Conservation (phyloP, 176 grass and related monocot genomes). For the Puccinellia tenuiflora region DNA sequence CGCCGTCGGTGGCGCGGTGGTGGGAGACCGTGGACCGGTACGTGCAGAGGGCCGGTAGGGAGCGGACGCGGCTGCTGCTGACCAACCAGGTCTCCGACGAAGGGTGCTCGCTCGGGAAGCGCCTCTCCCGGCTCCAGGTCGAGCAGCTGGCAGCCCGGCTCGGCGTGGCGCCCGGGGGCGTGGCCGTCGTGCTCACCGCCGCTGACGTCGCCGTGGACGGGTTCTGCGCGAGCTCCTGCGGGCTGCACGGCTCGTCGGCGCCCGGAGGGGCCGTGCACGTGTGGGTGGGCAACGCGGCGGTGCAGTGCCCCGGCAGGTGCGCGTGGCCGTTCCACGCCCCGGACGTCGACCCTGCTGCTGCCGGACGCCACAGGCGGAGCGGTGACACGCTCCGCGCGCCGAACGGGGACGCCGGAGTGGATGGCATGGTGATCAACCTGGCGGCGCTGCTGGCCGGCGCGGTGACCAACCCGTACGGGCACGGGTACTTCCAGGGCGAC, state of each 20-base stretch:
- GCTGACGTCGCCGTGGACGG: constrained; percentile 62
- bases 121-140: constrained; percentile 37
- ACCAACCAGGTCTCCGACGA: constrained; percentile 68
- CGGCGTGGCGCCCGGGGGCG: constrained; percentile 50
- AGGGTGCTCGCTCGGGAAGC: constrained; percentile 47
- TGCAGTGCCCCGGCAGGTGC: constrained; percentile 73
- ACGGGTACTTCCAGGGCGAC: constrained; percentile 69
- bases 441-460: constrained; percentile 65
- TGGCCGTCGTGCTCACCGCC: constrained; percentile 76
- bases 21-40: constrained; percentile 82
- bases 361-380: neutral
- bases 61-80: constrained; percentile 48
- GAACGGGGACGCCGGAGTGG: constrained; percentile 58
- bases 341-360: constrained; percentile 2
- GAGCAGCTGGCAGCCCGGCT: constrained; percentile 52
- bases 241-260: constrained; percentile 28
- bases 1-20: constrained; percentile 54
- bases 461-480: constrained; percentile 78
- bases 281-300: constrained; percentile 63
- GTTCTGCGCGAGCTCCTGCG: constrained; percentile 59
- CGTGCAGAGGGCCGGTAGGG: constrained; percentile 49
- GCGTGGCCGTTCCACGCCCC: constrained; percentile 77
- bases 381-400: constrained; percentile 42
- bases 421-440: constrained; percentile 81
- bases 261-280: constrained; percentile 32